Evolutionary conservation across 163 green algal species (phyloP).

Genomic region (Smithsoniella earleae): DNA sequence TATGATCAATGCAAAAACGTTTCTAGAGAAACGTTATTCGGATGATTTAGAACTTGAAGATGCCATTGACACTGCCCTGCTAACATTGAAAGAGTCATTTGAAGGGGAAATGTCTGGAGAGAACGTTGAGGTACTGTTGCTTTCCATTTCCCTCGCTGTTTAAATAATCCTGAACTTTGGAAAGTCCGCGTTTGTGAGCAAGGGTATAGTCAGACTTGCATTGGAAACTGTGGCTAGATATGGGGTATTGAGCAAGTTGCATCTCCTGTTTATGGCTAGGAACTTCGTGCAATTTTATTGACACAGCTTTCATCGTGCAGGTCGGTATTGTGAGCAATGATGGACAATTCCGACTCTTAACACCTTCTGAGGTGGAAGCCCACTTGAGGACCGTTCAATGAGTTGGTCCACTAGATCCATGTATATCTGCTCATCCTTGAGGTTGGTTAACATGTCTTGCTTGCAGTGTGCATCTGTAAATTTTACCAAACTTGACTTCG

Average conservation of each 20-base stretch:
- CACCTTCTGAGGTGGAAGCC: constrained; percentile 62
- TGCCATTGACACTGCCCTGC: constrained; percentile 91
- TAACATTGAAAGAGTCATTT: constrained; percentile 98
- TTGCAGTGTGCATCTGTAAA: too few relatives aligned
- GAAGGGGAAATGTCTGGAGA: constrained; percentile 76
- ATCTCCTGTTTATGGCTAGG: background rate
- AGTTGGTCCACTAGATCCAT: too few relatives aligned
- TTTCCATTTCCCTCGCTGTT: background rate
- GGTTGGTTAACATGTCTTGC: too few relatives aligned
- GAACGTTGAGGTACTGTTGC: constrained; percentile 57
- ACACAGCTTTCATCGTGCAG: background rate
- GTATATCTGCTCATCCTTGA: too few relatives aligned
- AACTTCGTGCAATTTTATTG: background rate
- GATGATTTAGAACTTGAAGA: constrained; percentile 80
- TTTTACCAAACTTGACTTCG: too few relatives aligned
- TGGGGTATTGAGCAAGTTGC: too few relatives aligned
- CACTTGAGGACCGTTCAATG: constrained; percentile 49
- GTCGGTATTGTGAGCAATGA: constrained; percentile 51
- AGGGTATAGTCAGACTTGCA: too few relatives aligned
- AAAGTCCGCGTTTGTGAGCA: background rate
- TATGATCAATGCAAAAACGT: constrained; percentile 95
- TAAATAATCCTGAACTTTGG: background rate
- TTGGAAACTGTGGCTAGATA: too few relatives aligned
- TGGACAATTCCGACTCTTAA: constrained; percentile 66
- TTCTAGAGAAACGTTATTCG: constrained; percentile 91